Conservation (phyloP, 1,284 basidiomycete genomes). For the Caloboletus inedulis region DNA sequence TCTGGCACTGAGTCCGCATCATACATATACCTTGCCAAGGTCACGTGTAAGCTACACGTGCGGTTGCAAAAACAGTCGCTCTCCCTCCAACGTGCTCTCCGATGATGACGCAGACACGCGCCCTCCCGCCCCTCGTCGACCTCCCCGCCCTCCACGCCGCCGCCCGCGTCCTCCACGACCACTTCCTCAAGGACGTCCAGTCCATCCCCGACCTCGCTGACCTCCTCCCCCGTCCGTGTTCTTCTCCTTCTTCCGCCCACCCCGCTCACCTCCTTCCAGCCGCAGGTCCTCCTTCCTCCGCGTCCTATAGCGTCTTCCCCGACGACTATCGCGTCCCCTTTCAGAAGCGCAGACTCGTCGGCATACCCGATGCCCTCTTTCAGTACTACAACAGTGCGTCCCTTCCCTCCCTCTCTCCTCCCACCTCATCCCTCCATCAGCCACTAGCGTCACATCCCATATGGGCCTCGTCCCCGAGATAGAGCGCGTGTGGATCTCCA, state of each 20-base stretch:
- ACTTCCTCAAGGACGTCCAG: slow-evolving; percentile 67
- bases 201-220: slow-evolving; percentile 72
- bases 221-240: slow-evolving; percentile 42
- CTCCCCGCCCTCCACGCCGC: slow-evolving; percentile 62
- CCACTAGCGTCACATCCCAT: slow-evolving; percentile 56
- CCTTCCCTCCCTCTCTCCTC: neutral
- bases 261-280: slow-evolving; percentile 37
- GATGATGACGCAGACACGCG: slow-evolving; percentile 23
- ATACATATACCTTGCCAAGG: neutral
- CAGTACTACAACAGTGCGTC: slow-evolving; percentile 74
- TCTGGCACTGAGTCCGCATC: no score
- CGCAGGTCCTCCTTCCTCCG: slow-evolving; percentile 61
- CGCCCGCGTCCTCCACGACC: slow-evolving; percentile 62
- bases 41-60: neutral
- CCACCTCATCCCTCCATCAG: slow-evolving; percentile 36
- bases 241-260: slow-evolving; percentile 40
- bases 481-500: slow-evolving; percentile 92
- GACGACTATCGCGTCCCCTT: slow-evolving; percentile 80
- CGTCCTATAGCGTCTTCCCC: slow-evolving; percentile 72
- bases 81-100: neutral
- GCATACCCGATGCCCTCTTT: slow-evolving; percentile 81
- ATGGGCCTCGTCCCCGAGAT: slow-evolving; percentile 96
- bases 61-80: neutral
- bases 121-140: slow-evolving; percentile 48
- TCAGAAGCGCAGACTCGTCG: slow-evolving; percentile 71